These are phyloP conservation scores for Aplosporella prunicola DNA, from an alignment of 2,329 filamentous ascomycete genomes.

Conservation along the genomic window DNA sequence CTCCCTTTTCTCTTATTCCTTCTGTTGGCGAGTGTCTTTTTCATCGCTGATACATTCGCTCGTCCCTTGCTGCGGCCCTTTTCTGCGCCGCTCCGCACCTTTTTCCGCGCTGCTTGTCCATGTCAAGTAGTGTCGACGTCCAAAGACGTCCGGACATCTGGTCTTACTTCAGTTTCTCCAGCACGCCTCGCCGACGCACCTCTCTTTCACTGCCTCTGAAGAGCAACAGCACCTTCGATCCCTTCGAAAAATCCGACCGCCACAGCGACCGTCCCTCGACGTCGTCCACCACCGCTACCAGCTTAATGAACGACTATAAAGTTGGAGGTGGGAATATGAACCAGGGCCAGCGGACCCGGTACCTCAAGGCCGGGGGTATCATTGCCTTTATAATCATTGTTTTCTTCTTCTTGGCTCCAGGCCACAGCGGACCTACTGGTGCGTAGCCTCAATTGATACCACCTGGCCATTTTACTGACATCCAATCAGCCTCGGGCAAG, in stretches of 20 bases:
- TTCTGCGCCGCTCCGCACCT: too few relatives aligned
- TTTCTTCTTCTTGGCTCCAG: slow-evolving; percentile 47
- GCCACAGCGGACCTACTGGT: slow-evolving; percentile 13
- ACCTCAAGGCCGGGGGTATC: slow-evolving; percentile 53
- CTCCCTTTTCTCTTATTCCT: too few relatives aligned
- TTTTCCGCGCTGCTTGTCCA: too few relatives aligned
- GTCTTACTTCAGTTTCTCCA: slow-evolving; percentile 43
- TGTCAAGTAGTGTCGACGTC: slow-evolving; percentile 47
- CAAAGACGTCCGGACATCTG: slow-evolving; percentile 41
- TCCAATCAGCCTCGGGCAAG: slow-evolving; percentile 2
- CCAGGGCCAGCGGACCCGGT: slow-evolving; percentile 51
- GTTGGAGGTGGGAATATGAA: slow-evolving; percentile 42
- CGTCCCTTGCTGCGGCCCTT: too few relatives aligned
- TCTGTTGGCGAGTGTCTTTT: too few relatives aligned
- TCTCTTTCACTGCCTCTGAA: slow-evolving; percentile 43
- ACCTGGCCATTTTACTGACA: neutral
- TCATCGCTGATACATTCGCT: too few relatives aligned
- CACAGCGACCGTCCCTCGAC: slow-evolving; percentile 23
- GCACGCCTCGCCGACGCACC: slow-evolving; percentile 40
- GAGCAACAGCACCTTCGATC: slow-evolving; percentile 28
- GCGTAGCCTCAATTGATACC: neutral
- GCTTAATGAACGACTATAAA: slow-evolving; percentile 36
- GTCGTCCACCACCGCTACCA: slow-evolving; percentile 23
- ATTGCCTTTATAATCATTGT: slow-evolving; percentile 49
- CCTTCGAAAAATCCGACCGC: slow-evolving; percentile 39